Conservation (phyloP, 441 rosid genomes). For the Populus hybrid region DNA sequence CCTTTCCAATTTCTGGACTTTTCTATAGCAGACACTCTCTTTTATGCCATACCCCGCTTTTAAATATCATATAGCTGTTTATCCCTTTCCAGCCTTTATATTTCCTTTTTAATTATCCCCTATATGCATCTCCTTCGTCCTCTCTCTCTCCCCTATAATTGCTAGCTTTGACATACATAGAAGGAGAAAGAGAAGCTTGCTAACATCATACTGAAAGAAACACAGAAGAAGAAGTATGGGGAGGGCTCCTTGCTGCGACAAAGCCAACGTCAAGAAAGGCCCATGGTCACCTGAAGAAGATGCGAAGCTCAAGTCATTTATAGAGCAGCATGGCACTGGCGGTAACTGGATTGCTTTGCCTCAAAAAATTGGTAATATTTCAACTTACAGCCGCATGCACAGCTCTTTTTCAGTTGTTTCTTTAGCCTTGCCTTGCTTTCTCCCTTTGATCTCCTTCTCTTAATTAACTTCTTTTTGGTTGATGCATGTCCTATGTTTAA, state of each 20-base stretch:
- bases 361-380: conserved; percentile 52
- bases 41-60: conserved; percentile 25
- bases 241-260: conserved; percentile 79
- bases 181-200: conserved; percentile 10
- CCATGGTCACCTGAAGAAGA: conserved; percentile 85
- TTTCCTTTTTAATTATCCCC: background rate
- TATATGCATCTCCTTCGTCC: conserved; percentile 7
- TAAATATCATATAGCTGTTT: conserved; percentile 21
- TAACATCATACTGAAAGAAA: conserved; percentile 1
- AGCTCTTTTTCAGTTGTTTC: background rate
- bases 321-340: conserved; percentile 35
- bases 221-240: conserved; percentile 41
- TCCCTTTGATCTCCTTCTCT: background rate
- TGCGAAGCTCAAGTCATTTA: conserved; percentile 47
- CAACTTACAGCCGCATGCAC: background rate
- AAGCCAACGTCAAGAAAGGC: conserved; percentile 67
- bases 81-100: conserved; percentile 26
- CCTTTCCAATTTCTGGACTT: conserved; percentile 27
- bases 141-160: conserved; percentile 29
- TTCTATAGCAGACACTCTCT: conserved; percentile 18
- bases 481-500: background rate
- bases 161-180: conserved; percentile 12
- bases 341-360: conserved; percentile 50
- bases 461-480: background rate
- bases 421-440: background rate